Evolutionary conservation across 345 rosid species (phyloP).

Genomic region (Tarenaya hassleriana): DNA sequence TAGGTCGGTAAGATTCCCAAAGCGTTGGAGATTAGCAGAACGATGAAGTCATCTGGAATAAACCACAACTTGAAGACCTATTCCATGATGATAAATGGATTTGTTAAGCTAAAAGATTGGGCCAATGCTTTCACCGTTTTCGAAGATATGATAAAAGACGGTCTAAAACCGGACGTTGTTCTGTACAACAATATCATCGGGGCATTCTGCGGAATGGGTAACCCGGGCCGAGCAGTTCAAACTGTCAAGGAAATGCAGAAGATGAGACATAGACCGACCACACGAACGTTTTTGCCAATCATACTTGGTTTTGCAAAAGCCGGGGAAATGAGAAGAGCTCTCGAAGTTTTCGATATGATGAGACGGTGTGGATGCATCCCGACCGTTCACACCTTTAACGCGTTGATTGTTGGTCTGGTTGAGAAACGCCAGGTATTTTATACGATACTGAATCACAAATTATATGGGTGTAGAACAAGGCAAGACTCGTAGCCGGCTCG

Average conservation of each 20-base stretch:
- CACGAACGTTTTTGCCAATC: constrained; percentile 89
- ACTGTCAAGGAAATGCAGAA: constrained; percentile 86
- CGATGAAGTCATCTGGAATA: constrained; percentile 68
- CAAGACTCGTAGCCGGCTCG: no score
- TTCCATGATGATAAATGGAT: constrained; percentile 93
- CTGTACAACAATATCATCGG: constrained; percentile 76
- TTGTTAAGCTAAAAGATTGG: constrained; percentile 87
- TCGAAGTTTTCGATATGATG: constrained; percentile 85
- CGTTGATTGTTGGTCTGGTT: constrained; percentile 81
- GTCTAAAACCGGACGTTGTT: constrained; percentile 80
- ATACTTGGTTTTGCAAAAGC: constrained; percentile 75
- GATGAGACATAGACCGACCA: constrained; percentile 70
- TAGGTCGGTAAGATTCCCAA: constrained; percentile 82
- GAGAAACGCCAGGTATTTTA: constrained; percentile 78
- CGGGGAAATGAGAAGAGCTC: constrained; percentile 73
- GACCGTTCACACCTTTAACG: constrained; percentile 84
- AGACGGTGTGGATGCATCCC: constrained; percentile 90
- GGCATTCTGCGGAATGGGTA: constrained; percentile 98
- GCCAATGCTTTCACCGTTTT: constrained; percentile 83
- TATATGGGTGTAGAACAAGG: no score
- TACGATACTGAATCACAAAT: no score
- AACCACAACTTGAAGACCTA: constrained; percentile 90
- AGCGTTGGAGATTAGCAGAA: constrained; percentile 75
- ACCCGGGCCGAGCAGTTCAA: constrained; percentile 80
- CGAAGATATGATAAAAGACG: constrained; percentile 70